Conservation (phyloP, 768 basidiomycete species). For the Phaffia australis region DNA sequence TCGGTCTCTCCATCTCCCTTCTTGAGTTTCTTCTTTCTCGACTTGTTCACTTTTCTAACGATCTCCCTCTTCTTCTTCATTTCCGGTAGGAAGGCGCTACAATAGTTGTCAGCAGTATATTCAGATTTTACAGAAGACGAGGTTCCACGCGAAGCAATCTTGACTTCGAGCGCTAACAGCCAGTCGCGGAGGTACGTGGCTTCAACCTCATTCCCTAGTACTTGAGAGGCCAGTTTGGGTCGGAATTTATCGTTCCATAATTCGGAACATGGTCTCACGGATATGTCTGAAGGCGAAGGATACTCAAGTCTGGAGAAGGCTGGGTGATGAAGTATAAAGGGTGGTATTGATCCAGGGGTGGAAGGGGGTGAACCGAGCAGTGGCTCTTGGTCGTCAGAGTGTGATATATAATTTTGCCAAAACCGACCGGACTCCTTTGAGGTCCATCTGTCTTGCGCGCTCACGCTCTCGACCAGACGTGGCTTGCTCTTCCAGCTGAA, state of each 20-base stretch:
- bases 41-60: conserved; percentile 32
- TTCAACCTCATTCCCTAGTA: conserved; percentile 36
- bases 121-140: neutral
- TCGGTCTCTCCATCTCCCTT: conserved; percentile 27
- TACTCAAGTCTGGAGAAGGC: conserved; percentile 16
- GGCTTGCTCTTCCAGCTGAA: no score
- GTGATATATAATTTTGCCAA: neutral
- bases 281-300: neutral
- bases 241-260: conserved; percentile 36
- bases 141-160: conserved; percentile 5
- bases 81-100: neutral
- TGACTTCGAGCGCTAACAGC: conserved; percentile 34
- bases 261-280: conserved; percentile 27
- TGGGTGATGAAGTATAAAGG: neutral
- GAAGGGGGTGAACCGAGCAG: neutral
- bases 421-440: neutral
- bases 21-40: conserved; percentile 14
- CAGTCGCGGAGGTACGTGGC: conserved; percentile 36
- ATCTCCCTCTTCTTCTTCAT: conserved; percentile 27
- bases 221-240: conserved; percentile 31
- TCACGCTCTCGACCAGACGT: neutral
- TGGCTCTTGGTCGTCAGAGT: neutral
- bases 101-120: neutral
- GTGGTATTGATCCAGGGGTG: neutral
- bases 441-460: neutral